phyloP scores from a whole-genome alignment of 1,284 basidiomycete genomes.

The Cutaneotrichosporon sp. region DNA sequence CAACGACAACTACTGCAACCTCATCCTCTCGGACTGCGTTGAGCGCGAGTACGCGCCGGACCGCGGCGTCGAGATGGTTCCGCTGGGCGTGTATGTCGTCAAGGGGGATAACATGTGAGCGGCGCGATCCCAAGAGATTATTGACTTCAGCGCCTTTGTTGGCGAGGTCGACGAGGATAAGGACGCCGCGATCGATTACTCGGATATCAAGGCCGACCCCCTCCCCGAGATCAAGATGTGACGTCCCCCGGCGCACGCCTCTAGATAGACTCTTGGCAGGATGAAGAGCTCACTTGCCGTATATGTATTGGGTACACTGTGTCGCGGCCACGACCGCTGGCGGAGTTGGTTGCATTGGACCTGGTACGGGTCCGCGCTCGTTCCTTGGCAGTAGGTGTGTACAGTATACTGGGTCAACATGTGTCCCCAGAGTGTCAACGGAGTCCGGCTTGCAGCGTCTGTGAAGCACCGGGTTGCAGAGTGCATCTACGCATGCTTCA shows the following conservation, averaged over 20 bases:
- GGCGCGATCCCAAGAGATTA: neutral
- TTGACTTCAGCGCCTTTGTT: slow-evolving; percentile 67
- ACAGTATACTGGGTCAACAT: neutral
- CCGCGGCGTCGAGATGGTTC: slow-evolving; percentile 87
- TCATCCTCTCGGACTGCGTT: slow-evolving; percentile 83
- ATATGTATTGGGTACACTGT: neutral
- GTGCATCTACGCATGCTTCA: too few species aligned
- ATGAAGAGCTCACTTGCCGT: slow-evolving; percentile 43
- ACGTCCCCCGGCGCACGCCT: neutral
- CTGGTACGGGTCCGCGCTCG: too few species aligned
- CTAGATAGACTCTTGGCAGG: slow-evolving; percentile 21
- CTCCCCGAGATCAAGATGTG: slow-evolving; percentile 38
- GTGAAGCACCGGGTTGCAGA: too few species aligned
- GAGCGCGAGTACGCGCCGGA: slow-evolving; percentile 86
- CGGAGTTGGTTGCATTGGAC: too few species aligned
- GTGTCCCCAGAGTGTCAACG: too few species aligned
- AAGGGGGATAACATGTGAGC: slow-evolving; percentile 93
- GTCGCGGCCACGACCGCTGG: too few species aligned
- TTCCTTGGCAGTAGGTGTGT: neutral
- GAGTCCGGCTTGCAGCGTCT: neutral
- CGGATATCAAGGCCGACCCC: slow-evolving; percentile 79
- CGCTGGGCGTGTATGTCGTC: slow-evolving; percentile 92
- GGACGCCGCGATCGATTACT: slow-evolving; percentile 73
- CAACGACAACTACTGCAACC: slow-evolving; percentile 86
- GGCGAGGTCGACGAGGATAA: slow-evolving; percentile 83